Conservation (phyloP, 768 basidiomycete species). For the Suillus luteus region DNA sequence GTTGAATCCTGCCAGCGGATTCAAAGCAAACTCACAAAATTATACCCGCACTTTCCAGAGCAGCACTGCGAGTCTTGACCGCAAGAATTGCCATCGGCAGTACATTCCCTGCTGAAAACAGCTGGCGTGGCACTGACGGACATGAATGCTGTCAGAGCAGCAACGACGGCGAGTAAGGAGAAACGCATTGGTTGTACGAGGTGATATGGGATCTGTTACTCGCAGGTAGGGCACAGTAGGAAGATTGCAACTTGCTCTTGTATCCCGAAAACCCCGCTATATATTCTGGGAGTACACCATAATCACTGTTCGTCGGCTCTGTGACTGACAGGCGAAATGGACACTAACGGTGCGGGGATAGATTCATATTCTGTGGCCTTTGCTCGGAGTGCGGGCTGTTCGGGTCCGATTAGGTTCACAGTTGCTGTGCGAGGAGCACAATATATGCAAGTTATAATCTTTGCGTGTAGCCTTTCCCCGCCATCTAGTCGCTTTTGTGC, state of each 20-base stretch:
- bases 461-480: slow-evolving; percentile 37
- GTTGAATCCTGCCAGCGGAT: too few relatives aligned
- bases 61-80: neutral
- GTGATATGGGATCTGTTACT: neutral
- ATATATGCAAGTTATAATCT: neutral
- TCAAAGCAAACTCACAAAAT: too few relatives aligned
- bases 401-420: too few relatives aligned
- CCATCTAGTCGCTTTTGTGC: slow-evolving; percentile 49
- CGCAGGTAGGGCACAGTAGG: too few relatives aligned
- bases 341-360: neutral
- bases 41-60: too few relatives aligned
- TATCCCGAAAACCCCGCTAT: neutral
- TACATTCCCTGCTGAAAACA: neutral
- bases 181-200: neutral
- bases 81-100: neutral
- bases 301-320: neutral
- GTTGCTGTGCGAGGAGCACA: neutral
- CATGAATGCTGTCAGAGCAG: neutral
- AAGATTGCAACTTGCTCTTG: neutral
- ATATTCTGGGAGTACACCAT: neutral
- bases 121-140: neutral
- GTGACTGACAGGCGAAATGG: neutral
- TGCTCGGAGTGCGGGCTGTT: too few relatives aligned
- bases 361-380: neutral
- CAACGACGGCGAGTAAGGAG: neutral